Evolutionary conservation across 208 protist species (phyloP).

Genomic region (Leptomonas seymouri): DNA sequence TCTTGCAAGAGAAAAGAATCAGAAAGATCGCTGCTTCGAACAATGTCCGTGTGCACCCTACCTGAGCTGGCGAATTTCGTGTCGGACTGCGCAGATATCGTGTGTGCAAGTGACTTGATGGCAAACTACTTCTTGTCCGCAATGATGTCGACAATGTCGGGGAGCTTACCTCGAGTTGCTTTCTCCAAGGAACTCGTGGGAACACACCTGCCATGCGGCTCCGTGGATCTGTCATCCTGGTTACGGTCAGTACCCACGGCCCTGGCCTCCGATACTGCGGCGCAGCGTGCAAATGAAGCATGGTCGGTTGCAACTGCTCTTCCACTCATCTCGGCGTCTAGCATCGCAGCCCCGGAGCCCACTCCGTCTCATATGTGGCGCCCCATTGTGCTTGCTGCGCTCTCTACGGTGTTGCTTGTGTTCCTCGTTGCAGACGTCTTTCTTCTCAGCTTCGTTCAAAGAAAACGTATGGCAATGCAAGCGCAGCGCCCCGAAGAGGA

Average conservation of each 20-base stretch:
- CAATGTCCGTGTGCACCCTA: slow-evolving; percentile 13
- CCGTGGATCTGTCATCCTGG: slow-evolving; percentile 19
- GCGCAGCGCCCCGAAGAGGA: not conserved
- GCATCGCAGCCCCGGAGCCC: not conserved
- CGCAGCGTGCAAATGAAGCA: not conserved
- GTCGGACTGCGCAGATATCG: slow-evolving; percentile 30
- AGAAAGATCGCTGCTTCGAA: not conserved
- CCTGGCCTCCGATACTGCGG: not conserved
- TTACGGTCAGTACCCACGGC: not conserved
- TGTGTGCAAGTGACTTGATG: slow-evolving; percentile 10
- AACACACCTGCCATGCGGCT: slow-evolving; percentile 3
- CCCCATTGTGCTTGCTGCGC: slow-evolving; percentile 2
- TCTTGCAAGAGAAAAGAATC: too few species aligned
- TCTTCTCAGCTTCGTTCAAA: not conserved
- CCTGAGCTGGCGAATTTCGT: slow-evolving; percentile 13
- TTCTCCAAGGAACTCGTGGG: slow-evolving; percentile 8
- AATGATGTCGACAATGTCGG: not conserved
- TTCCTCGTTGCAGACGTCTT: not conserved
- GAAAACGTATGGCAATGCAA: slow-evolving; percentile 1
- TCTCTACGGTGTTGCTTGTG: slow-evolving; percentile 1
- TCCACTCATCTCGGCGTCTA: not conserved
- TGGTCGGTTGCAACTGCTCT: not conserved
- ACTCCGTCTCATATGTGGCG: slow-evolving; percentile 5
- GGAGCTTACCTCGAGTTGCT: not conserved
- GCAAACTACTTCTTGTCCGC: slow-evolving; percentile 10